Conservation (phyloP, 495 filamentous ascomycete genomes). For the Extremus antarcticus region DNA sequence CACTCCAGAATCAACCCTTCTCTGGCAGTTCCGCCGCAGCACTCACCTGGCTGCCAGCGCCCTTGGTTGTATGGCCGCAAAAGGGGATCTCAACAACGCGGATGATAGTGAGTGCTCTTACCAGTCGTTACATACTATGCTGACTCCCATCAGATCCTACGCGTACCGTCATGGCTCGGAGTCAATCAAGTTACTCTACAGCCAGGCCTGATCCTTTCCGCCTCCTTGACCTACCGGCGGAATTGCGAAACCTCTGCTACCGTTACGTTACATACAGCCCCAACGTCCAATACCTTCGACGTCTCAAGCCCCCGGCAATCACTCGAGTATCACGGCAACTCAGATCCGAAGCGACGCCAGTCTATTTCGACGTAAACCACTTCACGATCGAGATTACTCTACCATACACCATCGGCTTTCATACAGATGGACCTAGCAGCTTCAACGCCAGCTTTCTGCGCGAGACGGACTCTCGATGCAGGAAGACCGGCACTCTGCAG, state of each 20-base stretch:
- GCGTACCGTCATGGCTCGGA: no score
- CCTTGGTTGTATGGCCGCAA: no score
- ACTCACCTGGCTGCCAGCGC: no score
- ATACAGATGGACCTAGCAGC: neutral
- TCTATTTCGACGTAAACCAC: neutral
- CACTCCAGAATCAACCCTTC: no score
- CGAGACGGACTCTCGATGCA: neutral
- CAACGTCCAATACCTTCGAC: neutral
- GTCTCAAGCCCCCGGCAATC: neutral
- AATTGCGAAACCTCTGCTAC: neutral
- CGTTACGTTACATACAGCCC: neutral
- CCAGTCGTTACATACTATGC: no score
- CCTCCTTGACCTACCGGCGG: neutral
- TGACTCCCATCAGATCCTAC: no score
- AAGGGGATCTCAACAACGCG: no score
- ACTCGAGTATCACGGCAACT: neutral
- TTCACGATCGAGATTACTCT: neutral
- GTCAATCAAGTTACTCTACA: no score
- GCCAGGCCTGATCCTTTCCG: neutral
- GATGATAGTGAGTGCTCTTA: no score
- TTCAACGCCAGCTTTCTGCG: neutral
- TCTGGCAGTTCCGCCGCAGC: no score
- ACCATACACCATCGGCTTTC: neutral
- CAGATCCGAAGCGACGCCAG: neutral
- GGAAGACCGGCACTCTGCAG: neutral